A percentile compares a stretch with the other conserved stretches of the same genome.
Conservation (phyloP, 2,329 filamentous ascomycete genomes). For the Elsinoe perseae region DNA sequence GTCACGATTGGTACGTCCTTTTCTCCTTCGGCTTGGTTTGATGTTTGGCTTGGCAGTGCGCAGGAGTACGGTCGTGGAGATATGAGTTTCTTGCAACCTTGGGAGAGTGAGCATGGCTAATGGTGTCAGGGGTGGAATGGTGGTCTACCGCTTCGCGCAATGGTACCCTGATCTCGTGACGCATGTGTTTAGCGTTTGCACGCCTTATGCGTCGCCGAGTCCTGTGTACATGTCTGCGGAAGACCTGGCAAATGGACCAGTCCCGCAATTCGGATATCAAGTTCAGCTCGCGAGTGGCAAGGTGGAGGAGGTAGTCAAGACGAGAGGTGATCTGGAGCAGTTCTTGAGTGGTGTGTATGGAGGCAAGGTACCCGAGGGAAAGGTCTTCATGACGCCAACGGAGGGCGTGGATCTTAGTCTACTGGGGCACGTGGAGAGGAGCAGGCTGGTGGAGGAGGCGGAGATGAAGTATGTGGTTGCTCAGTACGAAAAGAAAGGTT, state of each 20-base stretch:
- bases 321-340: constrained; percentile 51
- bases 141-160: constrained; percentile 66
- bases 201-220: constrained; percentile 50
- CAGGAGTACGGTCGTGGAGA: too few species aligned
- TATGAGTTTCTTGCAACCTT: too few species aligned
- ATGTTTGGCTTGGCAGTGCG: too few species aligned
- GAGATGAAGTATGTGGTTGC: constrained; percentile 71
- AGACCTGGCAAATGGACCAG: constrained; percentile 47
- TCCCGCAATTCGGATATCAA: constrained; percentile 77
- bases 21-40: neutral
- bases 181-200: constrained; percentile 73
- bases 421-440: constrained; percentile 49
- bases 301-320: constrained; percentile 32
- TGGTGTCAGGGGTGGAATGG: constrained; percentile 56
- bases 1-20: constrained; percentile 66
- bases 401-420: constrained; percentile 59
- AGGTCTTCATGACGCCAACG: constrained; percentile 50
- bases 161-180: constrained; percentile 66
- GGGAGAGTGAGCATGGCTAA: neutral
- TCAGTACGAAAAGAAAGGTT: constrained; percentile 62
- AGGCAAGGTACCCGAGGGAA: constrained; percentile 49
- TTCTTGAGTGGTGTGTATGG: constrained; percentile 69
- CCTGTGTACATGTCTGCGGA: constrained; percentile 44
- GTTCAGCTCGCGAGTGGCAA: constrained; percentile 65
- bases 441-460: constrained; percentile 55